These are phyloP conservation scores for Penicillium occitanis DNA, from an alignment of 2,329 filamentous ascomycete genomes.

Conservation along the genomic window DNA sequence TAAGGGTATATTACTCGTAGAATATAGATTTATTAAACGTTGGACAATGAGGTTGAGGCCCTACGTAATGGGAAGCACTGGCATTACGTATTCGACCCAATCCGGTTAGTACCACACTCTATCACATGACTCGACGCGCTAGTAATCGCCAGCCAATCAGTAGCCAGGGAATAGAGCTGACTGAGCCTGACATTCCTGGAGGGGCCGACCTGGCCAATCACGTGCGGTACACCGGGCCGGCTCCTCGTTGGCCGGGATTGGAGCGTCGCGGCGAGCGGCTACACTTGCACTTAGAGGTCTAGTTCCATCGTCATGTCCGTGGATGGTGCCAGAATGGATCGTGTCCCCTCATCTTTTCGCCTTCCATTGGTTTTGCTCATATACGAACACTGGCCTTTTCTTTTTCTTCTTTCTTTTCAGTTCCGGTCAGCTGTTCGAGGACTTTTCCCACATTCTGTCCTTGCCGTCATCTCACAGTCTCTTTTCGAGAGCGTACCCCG, in stretches of 20 bases:
- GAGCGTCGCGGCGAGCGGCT: slow-evolving; percentile 21
- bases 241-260: background rate
- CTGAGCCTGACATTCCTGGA: background rate
- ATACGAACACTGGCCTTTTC: slow-evolving; percentile 8
- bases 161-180: background rate
- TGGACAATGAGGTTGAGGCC: background rate
- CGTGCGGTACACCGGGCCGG: slow-evolving; percentile 12
- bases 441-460: background rate
- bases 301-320: slow-evolving; percentile 21
- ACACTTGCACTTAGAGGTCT: slow-evolving; percentile 40
- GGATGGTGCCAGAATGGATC: slow-evolving; percentile 13
- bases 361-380: slow-evolving; percentile 11
- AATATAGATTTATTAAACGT: background rate
- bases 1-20: background rate
- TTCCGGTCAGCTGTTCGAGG: background rate
- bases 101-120: background rate
- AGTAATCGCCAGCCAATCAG: slow-evolving; percentile 8
- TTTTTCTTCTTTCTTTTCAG: slow-evolving; percentile 12
- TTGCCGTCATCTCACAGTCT: background rate
- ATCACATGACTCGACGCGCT: slow-evolving; percentile 5
- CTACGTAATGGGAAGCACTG: background rate
- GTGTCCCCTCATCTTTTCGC: slow-evolving; percentile 5
- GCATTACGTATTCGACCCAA: background rate
- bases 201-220: slow-evolving; percentile 9
- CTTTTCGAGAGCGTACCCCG: slow-evolving; percentile 4